Conservation (phyloP, 2,329 filamentous ascomycete species). For the Penicillium sp. region DNA sequence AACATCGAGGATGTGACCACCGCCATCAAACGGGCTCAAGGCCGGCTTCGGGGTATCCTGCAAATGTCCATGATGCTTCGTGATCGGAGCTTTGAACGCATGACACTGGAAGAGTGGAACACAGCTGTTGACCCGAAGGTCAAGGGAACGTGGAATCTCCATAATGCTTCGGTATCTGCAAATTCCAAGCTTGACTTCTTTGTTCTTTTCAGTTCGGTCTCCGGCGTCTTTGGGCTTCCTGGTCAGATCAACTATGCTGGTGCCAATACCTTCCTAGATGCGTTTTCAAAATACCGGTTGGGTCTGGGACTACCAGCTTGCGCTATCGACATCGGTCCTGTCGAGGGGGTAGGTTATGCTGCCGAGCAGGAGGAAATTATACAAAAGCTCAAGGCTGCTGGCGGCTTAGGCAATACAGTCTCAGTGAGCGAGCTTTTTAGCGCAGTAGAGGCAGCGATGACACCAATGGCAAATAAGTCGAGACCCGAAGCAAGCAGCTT, state of each 20-base stretch:
- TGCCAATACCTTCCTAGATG: conserved; percentile 39
- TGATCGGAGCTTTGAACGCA: conserved; percentile 14
- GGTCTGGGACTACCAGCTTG: neutral
- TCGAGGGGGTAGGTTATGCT: conserved; percentile 6
- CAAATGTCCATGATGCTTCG: conserved; percentile 29
- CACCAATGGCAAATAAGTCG: neutral
- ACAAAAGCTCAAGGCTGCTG: neutral
- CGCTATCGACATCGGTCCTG: conserved; percentile 1
- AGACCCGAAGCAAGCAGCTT: neutral
- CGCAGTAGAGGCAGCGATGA: neutral
- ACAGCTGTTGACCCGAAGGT: conserved; percentile 21
- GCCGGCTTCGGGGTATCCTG: conserved; percentile 24
- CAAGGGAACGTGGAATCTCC: conserved; percentile 22
- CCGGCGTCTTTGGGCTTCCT: conserved; percentile 32
- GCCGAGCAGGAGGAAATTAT: neutral
- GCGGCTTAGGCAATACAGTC: neutral
- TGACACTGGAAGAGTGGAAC: conserved; percentile 17
- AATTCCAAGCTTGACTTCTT: conserved; percentile 43
- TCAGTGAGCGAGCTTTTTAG: neutral
- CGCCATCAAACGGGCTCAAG: conserved; percentile 13
- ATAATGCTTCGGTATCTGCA: conserved; percentile 3
- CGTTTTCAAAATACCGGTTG: conserved; percentile 7
- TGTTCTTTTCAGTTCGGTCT: conserved; percentile 40
- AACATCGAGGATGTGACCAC: conserved; percentile 19
- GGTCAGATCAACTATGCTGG: conserved; percentile 40